Percentiles rank a stretch among this genome's conserved stretches.
Evolutionary conservation across 2,329 filamentous ascomycete genomes (phyloP).

Genomic region (Coleophoma cylindrospora): DNA sequence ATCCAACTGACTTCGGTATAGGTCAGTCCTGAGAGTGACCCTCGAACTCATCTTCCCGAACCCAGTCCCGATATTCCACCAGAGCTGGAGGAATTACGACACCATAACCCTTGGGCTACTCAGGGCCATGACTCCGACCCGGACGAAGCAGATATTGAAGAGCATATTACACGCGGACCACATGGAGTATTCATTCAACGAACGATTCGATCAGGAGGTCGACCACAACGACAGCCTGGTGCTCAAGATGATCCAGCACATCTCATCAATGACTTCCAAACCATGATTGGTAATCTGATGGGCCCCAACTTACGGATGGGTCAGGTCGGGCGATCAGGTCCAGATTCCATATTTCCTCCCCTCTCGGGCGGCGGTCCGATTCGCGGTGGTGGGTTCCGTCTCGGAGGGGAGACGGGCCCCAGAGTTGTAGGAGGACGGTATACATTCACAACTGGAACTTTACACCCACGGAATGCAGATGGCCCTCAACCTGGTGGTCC

Average conservation of each 20-base stretch:
- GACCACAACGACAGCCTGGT: background rate
- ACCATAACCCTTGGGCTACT: constrained; percentile 23
- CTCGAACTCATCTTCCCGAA: constrained; percentile 37
- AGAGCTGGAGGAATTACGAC: constrained; percentile 10
- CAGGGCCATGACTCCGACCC: constrained; percentile 46
- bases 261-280: constrained; percentile 32
- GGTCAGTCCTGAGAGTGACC: constrained; percentile 56
- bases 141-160: constrained; percentile 54
- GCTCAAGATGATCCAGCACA: constrained; percentile 15
- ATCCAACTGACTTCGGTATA: constrained; percentile 29
- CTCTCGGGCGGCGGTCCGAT: constrained; percentile 1
- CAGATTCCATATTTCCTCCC: constrained; percentile 20
- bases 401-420: constrained; percentile 13
- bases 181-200: constrained; percentile 20
- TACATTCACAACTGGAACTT: constrained; percentile 26
- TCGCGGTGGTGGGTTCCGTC: constrained; percentile 6
- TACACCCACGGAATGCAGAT: constrained; percentile 46
- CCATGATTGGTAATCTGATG: constrained; percentile 40
- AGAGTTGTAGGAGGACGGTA: constrained; percentile 18
- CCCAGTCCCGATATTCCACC: constrained; percentile 7
- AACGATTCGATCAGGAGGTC: constrained; percentile 17
- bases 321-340: constrained; percentile 23
- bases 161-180: constrained; percentile 28
- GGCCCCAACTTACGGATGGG: constrained; percentile 18
- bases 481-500: constrained; percentile 39